Evolutionary conservation across 345 rosid genomes (phyloP).

Genomic region (Aquilaria sinensis): DNA sequence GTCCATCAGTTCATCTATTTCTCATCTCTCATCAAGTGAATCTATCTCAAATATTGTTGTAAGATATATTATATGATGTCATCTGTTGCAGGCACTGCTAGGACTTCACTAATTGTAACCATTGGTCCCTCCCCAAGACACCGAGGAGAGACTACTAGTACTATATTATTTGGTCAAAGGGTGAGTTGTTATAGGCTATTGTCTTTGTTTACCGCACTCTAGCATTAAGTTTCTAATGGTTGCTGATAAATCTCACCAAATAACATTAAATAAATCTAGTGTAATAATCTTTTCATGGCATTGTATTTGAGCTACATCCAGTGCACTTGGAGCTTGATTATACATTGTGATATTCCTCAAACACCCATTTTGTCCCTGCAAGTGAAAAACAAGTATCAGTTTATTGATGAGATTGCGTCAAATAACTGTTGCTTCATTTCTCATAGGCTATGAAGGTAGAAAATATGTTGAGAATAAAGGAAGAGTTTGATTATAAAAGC

Average conservation of each 20-base stretch:
- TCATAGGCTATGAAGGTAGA: constrained; percentile 98
- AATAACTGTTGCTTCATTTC: constrained; percentile 1
- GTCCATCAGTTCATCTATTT: constrained; percentile 3
- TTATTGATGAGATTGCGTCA: neutral
- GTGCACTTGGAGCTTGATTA: neutral
- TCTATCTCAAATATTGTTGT: neutral
- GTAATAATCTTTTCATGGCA: neutral
- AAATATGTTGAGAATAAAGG: constrained; percentile 97
- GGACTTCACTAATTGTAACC: constrained; percentile 79
- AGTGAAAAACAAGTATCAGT: neutral
- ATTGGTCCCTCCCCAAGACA: constrained; percentile 88
- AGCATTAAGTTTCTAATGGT: neutral
- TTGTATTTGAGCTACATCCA: neutral
- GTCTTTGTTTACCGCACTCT: neutral
- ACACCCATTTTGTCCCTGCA: neutral
- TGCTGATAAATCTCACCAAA: neutral
- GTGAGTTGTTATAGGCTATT: constrained; percentile 29
- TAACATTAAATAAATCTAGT: neutral
- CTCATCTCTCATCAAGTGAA: constrained; percentile 2
- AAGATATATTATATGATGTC: neutral
- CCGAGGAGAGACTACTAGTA: constrained; percentile 87
- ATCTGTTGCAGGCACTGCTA: constrained; percentile 59
- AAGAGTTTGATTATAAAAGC: constrained; percentile 98
- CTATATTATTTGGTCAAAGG: constrained; percentile 90
- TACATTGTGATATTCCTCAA: neutral